These are phyloP conservation scores for Nothopassalora personata DNA, from an alignment of 2,329 filamentous ascomycete genomes.

Conservation along the genomic window DNA sequence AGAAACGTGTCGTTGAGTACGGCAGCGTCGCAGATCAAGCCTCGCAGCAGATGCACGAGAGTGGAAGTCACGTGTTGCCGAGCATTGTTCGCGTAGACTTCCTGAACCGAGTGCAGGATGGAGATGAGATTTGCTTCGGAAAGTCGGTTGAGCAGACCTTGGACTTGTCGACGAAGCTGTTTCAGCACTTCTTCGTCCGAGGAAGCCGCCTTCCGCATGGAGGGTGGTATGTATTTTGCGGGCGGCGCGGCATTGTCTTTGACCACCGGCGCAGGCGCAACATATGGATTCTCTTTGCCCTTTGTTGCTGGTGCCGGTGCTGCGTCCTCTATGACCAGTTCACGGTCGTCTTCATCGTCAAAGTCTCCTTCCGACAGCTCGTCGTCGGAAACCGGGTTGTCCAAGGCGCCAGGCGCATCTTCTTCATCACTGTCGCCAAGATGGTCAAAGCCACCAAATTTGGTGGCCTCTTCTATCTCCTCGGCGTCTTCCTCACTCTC, in stretches of 20 bases:
- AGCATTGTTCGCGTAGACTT: constrained; percentile 75
- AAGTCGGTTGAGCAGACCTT: constrained; percentile 86
- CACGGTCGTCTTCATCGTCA: constrained; percentile 29
- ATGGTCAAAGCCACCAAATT: constrained; percentile 35
- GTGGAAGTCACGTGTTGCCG: constrained; percentile 83
- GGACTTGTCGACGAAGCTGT: constrained; percentile 70
- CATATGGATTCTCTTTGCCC: constrained; percentile 78
- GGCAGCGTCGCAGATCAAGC: constrained; percentile 73
- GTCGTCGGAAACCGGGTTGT: constrained; percentile 32
- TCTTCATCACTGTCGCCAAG: constrained; percentile 40
- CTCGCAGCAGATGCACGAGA: constrained; percentile 69
- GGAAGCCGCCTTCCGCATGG: constrained; percentile 60
- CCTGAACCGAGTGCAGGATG: constrained; percentile 76
- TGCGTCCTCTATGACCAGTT: constrained; percentile 34
- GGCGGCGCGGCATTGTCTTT: constrained; percentile 33
- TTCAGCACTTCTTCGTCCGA: constrained; percentile 62
- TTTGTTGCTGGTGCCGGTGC: constrained; percentile 35
- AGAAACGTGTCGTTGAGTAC: constrained; percentile 81
- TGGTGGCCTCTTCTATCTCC: constrained; percentile 13
- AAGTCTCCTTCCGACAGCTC: constrained; percentile 29
- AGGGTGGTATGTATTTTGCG: constrained; percentile 85
- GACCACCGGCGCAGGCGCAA: constrained; percentile 69
- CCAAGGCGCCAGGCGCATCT: constrained; percentile 17
- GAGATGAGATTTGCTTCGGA: constrained; percentile 86
- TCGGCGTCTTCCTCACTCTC: constrained; percentile 19